These are phyloP conservation scores for Voacanga thouarsii DNA, from an alignment of 257 asterid species.

Conservation along the genomic window DNA sequence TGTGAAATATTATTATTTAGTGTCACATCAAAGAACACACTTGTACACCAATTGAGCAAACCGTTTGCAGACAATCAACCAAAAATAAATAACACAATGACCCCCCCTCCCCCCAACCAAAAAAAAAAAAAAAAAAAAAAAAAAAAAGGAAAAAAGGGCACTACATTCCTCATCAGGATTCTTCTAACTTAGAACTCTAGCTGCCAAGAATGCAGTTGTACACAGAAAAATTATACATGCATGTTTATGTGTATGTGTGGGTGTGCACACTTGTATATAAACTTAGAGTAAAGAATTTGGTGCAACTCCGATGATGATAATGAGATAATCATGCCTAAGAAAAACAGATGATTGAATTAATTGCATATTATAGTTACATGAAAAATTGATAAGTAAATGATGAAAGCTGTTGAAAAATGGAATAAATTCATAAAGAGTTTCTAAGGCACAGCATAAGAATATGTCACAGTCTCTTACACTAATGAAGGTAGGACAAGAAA, in stretches of 20 bases:
- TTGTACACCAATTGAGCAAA: background rate
- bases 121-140: no score
- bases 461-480: slow-evolving; percentile 40
- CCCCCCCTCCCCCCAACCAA: no score
- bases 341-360: background rate
- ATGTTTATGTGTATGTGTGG: no score
- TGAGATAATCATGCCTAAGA: no score
- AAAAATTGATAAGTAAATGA: no score
- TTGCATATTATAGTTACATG: background rate
- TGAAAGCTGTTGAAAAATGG: background rate
- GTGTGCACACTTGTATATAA: background rate
- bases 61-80: background rate
- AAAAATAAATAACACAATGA: background rate
- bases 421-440: background rate
- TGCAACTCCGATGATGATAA: background rate
- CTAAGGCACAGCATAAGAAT: no score
- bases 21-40: no score
- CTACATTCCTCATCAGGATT: background rate
- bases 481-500: slow-evolving; percentile 88
- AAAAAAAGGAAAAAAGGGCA: no score
- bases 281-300: background rate
- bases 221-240: no score
- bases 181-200: background rate
- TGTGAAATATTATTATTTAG: no score
- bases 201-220: background rate